phyloP scores from a whole-genome alignment of 257 asterid species.

The Gentiana dahurica region DNA sequence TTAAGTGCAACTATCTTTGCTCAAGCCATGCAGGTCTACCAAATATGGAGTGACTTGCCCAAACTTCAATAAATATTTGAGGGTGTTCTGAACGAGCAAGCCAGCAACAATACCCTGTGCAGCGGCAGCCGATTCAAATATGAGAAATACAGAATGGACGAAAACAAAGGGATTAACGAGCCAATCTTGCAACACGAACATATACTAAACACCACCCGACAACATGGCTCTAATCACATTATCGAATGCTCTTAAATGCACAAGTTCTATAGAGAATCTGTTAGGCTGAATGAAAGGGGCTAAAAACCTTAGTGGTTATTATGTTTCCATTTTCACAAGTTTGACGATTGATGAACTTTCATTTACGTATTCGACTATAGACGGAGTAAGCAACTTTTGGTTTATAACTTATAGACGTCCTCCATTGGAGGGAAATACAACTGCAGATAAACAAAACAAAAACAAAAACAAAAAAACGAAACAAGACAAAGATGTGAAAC shows the following conservation, averaged over 20 bases:
- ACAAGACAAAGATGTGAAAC: background rate
- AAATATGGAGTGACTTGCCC: slow-evolving; percentile 87
- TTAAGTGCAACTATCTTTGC: background rate
- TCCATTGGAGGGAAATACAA: no score
- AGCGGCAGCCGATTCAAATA: slow-evolving; percentile 16
- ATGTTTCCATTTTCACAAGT: background rate
- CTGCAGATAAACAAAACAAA: no score
- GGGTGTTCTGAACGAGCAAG: slow-evolving; percentile 89
- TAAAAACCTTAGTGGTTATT: background rate
- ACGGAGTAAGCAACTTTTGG: background rate
- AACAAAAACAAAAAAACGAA: background rate
- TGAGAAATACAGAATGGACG: no score
- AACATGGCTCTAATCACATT: no score
- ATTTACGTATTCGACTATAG: background rate
- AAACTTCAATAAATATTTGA: slow-evolving; percentile 79
- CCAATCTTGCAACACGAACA: no score
- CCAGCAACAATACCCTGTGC: slow-evolving; percentile 97
- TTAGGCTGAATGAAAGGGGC: background rate
- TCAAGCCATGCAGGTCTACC: slow-evolving; percentile 31
- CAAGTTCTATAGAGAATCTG: no score
- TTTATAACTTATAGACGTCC: no score
- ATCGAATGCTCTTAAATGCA: no score
- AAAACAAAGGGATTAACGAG: no score
- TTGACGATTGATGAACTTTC: background rate
- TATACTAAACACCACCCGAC: no score